Conservation (phyloP, 208 protist genomes). For the Lotmaria passim region DNA sequence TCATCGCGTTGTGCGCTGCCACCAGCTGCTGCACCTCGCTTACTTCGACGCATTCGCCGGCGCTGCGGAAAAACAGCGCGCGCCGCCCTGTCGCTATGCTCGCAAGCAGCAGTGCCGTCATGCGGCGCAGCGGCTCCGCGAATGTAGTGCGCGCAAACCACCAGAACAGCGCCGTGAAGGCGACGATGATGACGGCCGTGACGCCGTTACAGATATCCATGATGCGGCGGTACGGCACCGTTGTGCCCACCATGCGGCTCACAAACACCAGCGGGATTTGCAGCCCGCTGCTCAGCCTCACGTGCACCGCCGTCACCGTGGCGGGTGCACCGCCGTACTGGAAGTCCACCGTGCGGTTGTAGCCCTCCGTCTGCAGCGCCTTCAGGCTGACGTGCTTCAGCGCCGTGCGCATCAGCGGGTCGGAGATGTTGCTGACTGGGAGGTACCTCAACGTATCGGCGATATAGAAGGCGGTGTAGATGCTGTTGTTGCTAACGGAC, state of each 20-base stretch:
- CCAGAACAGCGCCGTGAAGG: not conserved
- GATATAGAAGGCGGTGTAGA: not conserved
- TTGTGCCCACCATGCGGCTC: not conserved
- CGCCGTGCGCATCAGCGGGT: constrained; percentile 43
- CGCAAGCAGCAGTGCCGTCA: not conserved
- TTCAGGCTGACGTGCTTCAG: constrained; percentile 34
- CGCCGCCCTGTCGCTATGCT: not conserved
- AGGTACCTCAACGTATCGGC: not conserved
- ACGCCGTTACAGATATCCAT: constrained; percentile 10
- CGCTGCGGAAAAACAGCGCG: not conserved
- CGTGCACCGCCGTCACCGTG: not conserved
- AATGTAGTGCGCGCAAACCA: not conserved
- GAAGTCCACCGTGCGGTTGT: constrained; percentile 15
- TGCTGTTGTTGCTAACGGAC: not conserved
- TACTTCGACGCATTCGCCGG: not conserved
- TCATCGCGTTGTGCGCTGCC: not conserved
- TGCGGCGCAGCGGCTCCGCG: constrained; percentile 1
- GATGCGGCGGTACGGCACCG: not conserved
- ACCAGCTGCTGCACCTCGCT: too few relatives aligned
- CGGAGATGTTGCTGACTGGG: not conserved
- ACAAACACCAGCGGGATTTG: not conserved
- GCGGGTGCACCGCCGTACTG: constrained; percentile 1
- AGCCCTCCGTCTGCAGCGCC: not conserved
- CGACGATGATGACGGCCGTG: not conserved
- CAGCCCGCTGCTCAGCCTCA: not conserved